phyloP scores from a whole-genome alignment of 2,329 filamentous ascomycete species.

The Mycosphaerella arachidis region DNA sequence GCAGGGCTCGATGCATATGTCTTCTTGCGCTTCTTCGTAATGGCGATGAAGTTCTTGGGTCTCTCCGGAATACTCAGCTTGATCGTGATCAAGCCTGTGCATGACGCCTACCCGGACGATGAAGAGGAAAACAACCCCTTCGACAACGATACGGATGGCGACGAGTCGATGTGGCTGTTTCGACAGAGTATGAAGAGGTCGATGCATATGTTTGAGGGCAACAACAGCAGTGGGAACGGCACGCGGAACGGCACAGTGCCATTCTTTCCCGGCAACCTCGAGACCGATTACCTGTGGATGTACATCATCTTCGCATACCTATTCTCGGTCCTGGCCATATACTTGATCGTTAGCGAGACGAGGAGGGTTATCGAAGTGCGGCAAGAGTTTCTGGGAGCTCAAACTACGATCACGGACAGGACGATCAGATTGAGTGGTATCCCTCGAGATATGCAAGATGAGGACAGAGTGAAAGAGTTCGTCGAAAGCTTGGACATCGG shows the following conservation, averaged over 20 bases:
- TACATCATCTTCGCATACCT: constrained; percentile 94
- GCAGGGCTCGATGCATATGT: constrained; percentile 95
- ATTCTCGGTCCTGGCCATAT: constrained; percentile 77
- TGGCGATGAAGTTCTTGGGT: constrained; percentile 79
- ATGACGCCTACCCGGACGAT: constrained; percentile 58
- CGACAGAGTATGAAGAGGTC: constrained; percentile 8
- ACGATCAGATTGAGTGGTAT: constrained; percentile 91
- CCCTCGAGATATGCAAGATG: constrained; percentile 70
- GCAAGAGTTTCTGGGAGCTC: constrained; percentile 86
- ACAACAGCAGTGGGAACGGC: constrained; percentile 5
- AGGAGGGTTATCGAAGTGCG: constrained; percentile 77
- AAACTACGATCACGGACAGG: constrained; percentile 91
- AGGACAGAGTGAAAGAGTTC: constrained; percentile 77
- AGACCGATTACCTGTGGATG: constrained; percentile 72
- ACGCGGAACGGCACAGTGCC: constrained; percentile 7
- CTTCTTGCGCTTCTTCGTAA: constrained; percentile 92
- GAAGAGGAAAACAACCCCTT: constrained; percentile 19
- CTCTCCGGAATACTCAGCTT: constrained; percentile 78
- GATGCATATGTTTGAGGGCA: constrained; percentile 3
- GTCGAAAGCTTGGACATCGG: constrained; percentile 86
- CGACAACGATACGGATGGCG: constrained; percentile 18
- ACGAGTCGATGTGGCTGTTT: constrained; percentile 7
- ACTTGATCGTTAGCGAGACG: constrained; percentile 78
- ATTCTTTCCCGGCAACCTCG: constrained; percentile 25
- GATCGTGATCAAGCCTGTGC: constrained; percentile 78